phyloP scores from a whole-genome alignment of 257 asterid genomes.

The Eucommia ulmoides region DNA sequence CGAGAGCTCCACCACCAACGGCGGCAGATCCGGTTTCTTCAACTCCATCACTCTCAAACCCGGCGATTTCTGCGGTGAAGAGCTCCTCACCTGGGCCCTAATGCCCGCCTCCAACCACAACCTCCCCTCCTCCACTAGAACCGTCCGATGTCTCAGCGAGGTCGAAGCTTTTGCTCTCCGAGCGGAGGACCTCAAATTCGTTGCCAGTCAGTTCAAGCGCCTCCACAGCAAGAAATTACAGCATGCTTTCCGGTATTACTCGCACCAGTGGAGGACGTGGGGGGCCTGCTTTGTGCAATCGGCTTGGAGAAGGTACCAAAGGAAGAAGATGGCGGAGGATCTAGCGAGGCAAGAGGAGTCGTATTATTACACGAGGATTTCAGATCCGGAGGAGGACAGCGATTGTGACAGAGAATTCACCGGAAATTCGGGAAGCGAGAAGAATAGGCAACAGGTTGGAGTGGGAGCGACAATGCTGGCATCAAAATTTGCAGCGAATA shows the following conservation, averaged over 20 bases:
- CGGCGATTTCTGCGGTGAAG: conserved; percentile 88
- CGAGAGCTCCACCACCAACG: conserved; percentile 82
- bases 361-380: conserved; percentile 15
- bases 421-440: conserved; percentile 4
- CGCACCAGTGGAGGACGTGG: conserved; percentile 94
- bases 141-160: conserved; percentile 49
- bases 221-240: conserved; percentile 80
- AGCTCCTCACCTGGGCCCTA: conserved; percentile 76
- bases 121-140: conserved; percentile 71
- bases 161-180: conserved; percentile 76
- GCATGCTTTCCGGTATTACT: conserved; percentile 65
- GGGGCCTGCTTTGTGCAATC: conserved; percentile 70
- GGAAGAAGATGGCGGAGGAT: conserved; percentile 45
- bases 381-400: conserved; percentile 3
- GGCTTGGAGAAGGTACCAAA: conserved; percentile 41
- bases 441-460: conserved; percentile 19
- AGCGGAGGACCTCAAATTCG: conserved; percentile 69
- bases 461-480: conserved; percentile 49
- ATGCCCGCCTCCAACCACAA: conserved; percentile 39
- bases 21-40: conserved; percentile 77
- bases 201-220: conserved; percentile 60
- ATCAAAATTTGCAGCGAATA: conserved; percentile 53
- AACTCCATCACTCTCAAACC: conserved; percentile 60
- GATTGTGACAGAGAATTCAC: not conserved
- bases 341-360: conserved; percentile 44